phyloP scores from a whole-genome alignment of 2,329 filamentous ascomycete genomes.

The Fusarium napiforme region DNA sequence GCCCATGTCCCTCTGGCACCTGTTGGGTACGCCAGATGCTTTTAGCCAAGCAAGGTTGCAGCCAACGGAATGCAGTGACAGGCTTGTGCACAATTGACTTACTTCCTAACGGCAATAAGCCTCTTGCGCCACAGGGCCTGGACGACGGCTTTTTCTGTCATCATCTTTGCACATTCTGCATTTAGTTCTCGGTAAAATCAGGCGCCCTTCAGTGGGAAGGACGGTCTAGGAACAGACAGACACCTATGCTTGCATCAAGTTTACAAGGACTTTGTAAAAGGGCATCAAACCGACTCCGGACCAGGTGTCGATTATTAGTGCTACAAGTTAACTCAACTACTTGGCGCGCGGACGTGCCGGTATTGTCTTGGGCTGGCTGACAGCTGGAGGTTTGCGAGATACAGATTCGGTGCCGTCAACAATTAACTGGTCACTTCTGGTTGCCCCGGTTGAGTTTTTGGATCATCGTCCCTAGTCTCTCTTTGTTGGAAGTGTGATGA shows the following conservation, averaged over 20 bases:
- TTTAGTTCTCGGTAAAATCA: slow-evolving; percentile 34
- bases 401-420: slow-evolving; percentile 35
- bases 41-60: slow-evolving; percentile 31
- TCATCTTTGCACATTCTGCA: background rate
- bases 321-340: slow-evolving; percentile 32
- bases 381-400: slow-evolving; percentile 33
- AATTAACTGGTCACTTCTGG: slow-evolving; percentile 35
- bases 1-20: slow-evolving; percentile 20
- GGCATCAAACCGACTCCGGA: slow-evolving; percentile 16
- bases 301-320: slow-evolving; percentile 40
- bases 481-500: slow-evolving; percentile 39
- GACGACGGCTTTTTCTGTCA: background rate
- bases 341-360: slow-evolving; percentile 26
- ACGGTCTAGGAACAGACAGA: slow-evolving; percentile 11
- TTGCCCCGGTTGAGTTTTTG: slow-evolving; percentile 40
- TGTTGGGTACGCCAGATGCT: slow-evolving; percentile 22
- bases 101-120: slow-evolving; percentile 38
- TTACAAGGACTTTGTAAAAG: slow-evolving; percentile 22
- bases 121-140: slow-evolving; percentile 26
- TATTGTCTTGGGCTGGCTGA: slow-evolving; percentile 35
- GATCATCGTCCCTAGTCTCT: slow-evolving; percentile 39
- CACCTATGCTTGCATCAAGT: slow-evolving; percentile 15
- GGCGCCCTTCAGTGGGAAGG: slow-evolving; percentile 10
- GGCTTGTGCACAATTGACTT: slow-evolving; percentile 28
- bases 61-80: slow-evolving; percentile 33